Base-by-base conservation (phyloP, 805 yeast genomes). In the Debaryomyces castellii region DNA sequence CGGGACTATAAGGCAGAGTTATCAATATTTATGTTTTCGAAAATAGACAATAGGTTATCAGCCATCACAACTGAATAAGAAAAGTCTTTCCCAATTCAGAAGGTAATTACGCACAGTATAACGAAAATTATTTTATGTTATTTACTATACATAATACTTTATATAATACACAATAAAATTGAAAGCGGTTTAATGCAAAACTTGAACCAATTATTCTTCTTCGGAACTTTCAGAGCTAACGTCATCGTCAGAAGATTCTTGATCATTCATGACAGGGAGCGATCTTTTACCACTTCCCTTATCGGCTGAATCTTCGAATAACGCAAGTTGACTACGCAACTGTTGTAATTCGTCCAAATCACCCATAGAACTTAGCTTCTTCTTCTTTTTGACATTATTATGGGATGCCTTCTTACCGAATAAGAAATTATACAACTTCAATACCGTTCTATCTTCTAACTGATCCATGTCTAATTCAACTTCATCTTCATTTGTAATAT, bases 401-500 rank as follows among this genome's bases (percentile, higher is more conserved):
- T 66, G 51, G 16, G 64, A 59, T 9, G 71, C 69, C 58, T 68
- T 69, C 53, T 67, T 68, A 30, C 75, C 76, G 51, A 72, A 71
- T 54, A 94, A 89, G 55, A 85, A 87, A 63, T 86, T 85, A 75
- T 90, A 92, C 51, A 94, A 73, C 59, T 88, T 87, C 62, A 88
- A 69, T 44, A 92, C 78, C 1, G 97, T 91, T 35, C 80, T 72
- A 52, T 89, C 89, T 57, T 89, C 96, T 55, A 94, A 77, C 66
- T 86, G 86, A 63, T 94, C 97, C 83, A 94, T 87, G 66, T 94
- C 99, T 49, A 94, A 77, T 73, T 94, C 99, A 50, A 94, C 94
- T 71, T 71, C 76, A 50, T 94, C 98, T 47, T 92, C 98, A 57
- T 89, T 92, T 40, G 65, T 60, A 41, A 69, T 62, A 45, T 69